Percentiles rank a stretch among this genome's conserved stretches.
Evolutionary conservation across 768 basidiomycete genomes (phyloP).

Genomic region (Lepiota brunneoincarnata): DNA sequence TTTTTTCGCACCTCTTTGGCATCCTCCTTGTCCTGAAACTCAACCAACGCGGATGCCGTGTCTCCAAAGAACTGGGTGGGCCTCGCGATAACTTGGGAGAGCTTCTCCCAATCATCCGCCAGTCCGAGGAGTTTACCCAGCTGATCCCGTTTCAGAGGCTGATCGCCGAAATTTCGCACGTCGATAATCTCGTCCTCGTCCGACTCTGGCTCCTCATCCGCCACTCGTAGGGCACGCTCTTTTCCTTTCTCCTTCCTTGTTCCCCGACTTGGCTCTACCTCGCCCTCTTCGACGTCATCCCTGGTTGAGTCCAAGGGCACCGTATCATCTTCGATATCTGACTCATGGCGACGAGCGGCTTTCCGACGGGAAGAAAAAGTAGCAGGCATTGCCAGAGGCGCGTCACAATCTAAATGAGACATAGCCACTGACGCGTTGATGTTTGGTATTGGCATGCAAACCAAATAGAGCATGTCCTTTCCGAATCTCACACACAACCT

Average conservation of each 20-base stretch:
- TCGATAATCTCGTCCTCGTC: slow-evolving; percentile 54
- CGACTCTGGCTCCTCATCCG: slow-evolving; percentile 19
- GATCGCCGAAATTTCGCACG: slow-evolving; percentile 58
- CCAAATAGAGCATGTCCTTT: slow-evolving; percentile 21
- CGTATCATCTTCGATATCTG: slow-evolving; percentile 60
- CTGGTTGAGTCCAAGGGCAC: slow-evolving; percentile 30
- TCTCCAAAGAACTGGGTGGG: slow-evolving; percentile 40
- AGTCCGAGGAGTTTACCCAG: slow-evolving; percentile 53
- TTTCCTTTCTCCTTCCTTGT: slow-evolving; percentile 33
- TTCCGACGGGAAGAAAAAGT: slow-evolving; percentile 38
- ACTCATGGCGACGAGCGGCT: slow-evolving; percentile 38
- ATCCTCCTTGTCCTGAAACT: slow-evolving; percentile 53
- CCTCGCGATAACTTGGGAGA: slow-evolving; percentile 44
- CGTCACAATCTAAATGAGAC: slow-evolving; percentile 14
- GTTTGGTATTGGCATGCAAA: slow-evolving; percentile 23
- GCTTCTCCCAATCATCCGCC: slow-evolving; percentile 58
- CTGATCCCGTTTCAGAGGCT: slow-evolving; percentile 59
- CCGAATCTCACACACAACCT: neutral
- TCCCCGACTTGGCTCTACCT: slow-evolving; percentile 29
- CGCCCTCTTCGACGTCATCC: slow-evolving; percentile 45
- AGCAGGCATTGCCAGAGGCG: slow-evolving; percentile 32
- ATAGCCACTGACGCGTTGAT: slow-evolving; percentile 34
- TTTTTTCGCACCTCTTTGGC: slow-evolving; percentile 43
- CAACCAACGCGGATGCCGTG: slow-evolving; percentile 57
- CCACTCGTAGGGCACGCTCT: slow-evolving; percentile 22